Percentiles rank a stretch among this genome's conserved stretches.
phyloP scores from a whole-genome alignment of 768 basidiomycete genomes.

The Infundibulicybe gibba region DNA sequence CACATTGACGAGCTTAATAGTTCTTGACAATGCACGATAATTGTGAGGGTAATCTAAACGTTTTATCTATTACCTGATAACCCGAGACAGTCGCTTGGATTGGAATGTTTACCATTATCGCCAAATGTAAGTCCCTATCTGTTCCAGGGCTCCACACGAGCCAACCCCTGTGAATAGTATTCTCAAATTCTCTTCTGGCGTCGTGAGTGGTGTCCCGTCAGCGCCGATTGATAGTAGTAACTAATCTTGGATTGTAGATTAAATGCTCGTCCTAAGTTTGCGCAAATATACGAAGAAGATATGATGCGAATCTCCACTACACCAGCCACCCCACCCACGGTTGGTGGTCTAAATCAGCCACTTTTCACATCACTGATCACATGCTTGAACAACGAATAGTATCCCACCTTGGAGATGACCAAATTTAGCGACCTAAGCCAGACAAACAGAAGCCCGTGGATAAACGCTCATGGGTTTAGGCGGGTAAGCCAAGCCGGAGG shows the following conservation, averaged over 20 bases:
- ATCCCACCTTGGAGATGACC: too few relatives aligned
- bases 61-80: not conserved
- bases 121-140: constrained; percentile 8
- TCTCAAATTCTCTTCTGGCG: constrained; percentile 6
- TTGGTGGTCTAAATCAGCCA: too few relatives aligned
- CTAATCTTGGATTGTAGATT: constrained; percentile 1
- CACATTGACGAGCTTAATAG: constrained; percentile 5
- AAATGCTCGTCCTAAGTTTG: constrained; percentile 9
- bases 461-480: too few relatives aligned
- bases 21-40: constrained; percentile 2
- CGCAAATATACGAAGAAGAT: constrained; percentile 6
- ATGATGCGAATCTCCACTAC: too few relatives aligned
- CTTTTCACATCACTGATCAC: too few relatives aligned
- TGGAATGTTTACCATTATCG: constrained; percentile 11
- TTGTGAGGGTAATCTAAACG: not conserved
- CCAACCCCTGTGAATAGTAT: not conserved
- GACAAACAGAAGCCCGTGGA: too few relatives aligned
- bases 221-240: not conserved
- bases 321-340: too few relatives aligned
- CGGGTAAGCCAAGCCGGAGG: too few relatives aligned
- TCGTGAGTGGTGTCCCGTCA: not conserved
- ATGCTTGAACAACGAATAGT: too few relatives aligned
- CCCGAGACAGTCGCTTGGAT: constrained; percentile 13
- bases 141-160: too few relatives aligned
- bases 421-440: too few relatives aligned